Evolutionary conservation across 1,284 basidiomycete species (phyloP), one percentile per base, ranked within the genome.

Genomic region (Volvariella volvacea): DNA sequence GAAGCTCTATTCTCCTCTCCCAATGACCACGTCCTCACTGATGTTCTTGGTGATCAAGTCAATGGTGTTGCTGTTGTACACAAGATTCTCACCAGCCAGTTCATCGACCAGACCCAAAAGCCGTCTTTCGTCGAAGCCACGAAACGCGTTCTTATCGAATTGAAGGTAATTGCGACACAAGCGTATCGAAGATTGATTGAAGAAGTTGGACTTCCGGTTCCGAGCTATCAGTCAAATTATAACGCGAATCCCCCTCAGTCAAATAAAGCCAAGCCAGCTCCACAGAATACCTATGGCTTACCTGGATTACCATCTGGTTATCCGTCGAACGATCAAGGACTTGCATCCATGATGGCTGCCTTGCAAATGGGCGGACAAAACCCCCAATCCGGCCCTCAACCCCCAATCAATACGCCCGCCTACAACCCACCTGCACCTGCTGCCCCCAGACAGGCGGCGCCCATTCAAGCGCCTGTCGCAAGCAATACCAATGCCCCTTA

Each of bases 21-120:
- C 1, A 79, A 80, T 14, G 90, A 95, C 58, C 85, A 90, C 55
- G 86, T 94, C 33, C 73, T 99, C 37, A 92, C 90, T 14, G 94
- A 99, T 59, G 88, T 99, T 33, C 71, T 99, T 48, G 84, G 85
- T 41, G 93, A 96, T 62, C 92, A 96, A 66, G 89, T 94, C 47
- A 97, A 98, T 60, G 95, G 95, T 15, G 86, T 91, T 41, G 86
- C 92, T 22, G 90, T 96, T 34, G 84, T 98, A 30, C 88, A 91
- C 64, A 97, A 97, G 66, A 87, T 98, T 49, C 66, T 98, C 51
- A 88, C 88, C 2, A 92, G 88, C 58, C 74, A 85, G 14, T 89
- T 86, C 66, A 73, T 97, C 48, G 82, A 92, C 36, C 75, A 80
- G 6, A 59, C 66, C 1, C 78, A 87, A 52, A 88, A 87, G 58